These are phyloP conservation scores for Dissophora ornata DNA, from an alignment of 192 early-diverging fungal species.

Conservation along the genomic window DNA sequence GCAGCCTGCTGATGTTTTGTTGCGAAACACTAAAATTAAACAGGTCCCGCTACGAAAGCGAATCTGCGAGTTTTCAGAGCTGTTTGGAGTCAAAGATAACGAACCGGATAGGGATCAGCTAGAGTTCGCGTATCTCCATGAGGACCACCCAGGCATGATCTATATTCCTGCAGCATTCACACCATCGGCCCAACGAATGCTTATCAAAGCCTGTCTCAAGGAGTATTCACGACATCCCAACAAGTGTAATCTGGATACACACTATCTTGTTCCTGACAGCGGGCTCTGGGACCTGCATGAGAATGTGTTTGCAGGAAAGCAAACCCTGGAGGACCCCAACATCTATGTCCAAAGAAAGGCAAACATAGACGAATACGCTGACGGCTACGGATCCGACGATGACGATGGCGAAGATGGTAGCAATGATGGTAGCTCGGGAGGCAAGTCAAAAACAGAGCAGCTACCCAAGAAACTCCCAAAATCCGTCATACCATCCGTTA, in stretches of 20 bases:
- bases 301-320: conserved; percentile 22
- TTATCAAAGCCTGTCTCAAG: conserved; percentile 79
- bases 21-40: conserved; percentile 24
- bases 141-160: conserved; percentile 70
- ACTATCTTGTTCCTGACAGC: conserved; percentile 73
- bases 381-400: conserved; percentile 42
- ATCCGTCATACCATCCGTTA: conserved; percentile 15
- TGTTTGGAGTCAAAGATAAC: conserved; percentile 39
- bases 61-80: conserved; percentile 33
- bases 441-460: too few relatives aligned
- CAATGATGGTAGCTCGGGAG: conserved; percentile 26
- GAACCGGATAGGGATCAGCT: not conserved
- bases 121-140: conserved; percentile 46
- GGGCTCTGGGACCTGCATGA: conserved; percentile 74
- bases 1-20: conserved; percentile 14
- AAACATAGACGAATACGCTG: conserved; percentile 6
- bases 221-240: conserved; percentile 85
- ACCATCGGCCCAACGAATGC: conserved; percentile 71
- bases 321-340: conserved; percentile 22
- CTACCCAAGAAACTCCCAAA: too few relatives aligned
- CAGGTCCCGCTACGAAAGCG: conserved; percentile 14
- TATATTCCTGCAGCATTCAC: conserved; percentile 84
- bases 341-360: conserved; percentile 51
- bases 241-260: conserved; percentile 89
- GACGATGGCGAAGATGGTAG: conserved; percentile 37